A percentile compares a stretch with the other conserved stretches of the same genome.
These are phyloP conservation scores for Pythium brachiatum DNA, from an alignment of 352 stramenopile genomes.

Conservation along the genomic window DNA sequence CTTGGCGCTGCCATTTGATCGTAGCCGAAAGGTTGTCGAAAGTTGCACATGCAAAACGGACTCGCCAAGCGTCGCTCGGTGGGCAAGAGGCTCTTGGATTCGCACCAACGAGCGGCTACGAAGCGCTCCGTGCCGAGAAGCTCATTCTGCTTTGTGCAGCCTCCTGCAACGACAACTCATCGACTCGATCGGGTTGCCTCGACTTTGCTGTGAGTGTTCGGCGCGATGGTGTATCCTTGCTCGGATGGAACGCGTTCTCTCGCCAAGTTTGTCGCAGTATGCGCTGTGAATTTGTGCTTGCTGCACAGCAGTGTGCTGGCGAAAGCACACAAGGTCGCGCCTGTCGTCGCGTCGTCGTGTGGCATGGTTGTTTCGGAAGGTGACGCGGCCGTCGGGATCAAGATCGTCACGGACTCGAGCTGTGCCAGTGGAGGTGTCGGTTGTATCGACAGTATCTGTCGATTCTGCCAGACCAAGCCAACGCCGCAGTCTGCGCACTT, in stretches of 20 bases:
- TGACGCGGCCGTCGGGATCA: conserved; percentile 9
- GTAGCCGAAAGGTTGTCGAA: too few species aligned
- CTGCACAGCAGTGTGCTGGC: conserved; percentile 4
- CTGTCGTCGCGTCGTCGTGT: neutral
- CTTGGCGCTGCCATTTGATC: too few species aligned
- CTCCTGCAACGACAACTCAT: conserved; percentile 8
- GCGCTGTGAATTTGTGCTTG: conserved; percentile 13
- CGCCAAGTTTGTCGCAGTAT: conserved; percentile 17
- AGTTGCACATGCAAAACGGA: neutral
- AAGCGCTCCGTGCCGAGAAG: neutral
- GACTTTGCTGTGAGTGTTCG: neutral
- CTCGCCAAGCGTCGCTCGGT: conserved; percentile 3
- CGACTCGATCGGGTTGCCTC: conserved; percentile 5
- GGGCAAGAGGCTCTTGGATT: conserved; percentile 1
- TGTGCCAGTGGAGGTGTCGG: conserved; percentile 20
- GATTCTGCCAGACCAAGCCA: conserved; percentile 18
- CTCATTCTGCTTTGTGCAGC: conserved; percentile 22
- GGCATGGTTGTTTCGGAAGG: neutral
- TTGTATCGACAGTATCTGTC: conserved; percentile 15
- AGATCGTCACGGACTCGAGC: conserved; percentile 3
- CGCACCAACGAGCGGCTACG: neutral
- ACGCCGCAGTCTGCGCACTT: conserved; percentile 16
- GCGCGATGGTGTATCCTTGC: conserved; percentile 24
- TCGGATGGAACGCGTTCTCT: conserved; percentile 15
- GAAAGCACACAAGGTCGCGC: neutral